These are phyloP conservation scores for Phanerochaete carnosa DNA, from an alignment of 768 basidiomycete species.

Conservation along the genomic window DNA sequence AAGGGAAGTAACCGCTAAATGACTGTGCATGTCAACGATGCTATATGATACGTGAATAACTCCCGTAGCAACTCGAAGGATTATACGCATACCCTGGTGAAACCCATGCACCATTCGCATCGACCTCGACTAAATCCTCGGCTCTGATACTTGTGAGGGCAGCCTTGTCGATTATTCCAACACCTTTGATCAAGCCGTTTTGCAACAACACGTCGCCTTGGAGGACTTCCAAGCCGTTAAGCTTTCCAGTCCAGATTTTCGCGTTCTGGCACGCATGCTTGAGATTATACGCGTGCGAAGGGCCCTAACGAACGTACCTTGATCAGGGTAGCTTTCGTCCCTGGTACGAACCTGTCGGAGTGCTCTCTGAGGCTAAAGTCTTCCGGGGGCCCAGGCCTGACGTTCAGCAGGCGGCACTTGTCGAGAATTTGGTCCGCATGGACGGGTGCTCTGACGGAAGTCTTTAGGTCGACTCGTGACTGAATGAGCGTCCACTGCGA, in stretches of 20 bases:
- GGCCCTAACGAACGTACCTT: slow-evolving; percentile 19
- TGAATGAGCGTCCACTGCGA: neutral
- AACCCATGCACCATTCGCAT: slow-evolving; percentile 71
- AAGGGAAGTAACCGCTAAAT: slow-evolving; percentile 36
- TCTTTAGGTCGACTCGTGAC: neutral
- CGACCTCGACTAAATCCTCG: slow-evolving; percentile 43
- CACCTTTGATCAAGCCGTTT: slow-evolving; percentile 58
- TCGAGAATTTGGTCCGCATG: slow-evolving; percentile 31
- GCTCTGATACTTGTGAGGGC: slow-evolving; percentile 15
- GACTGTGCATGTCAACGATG: slow-evolving; percentile 47
- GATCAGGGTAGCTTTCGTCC: slow-evolving; percentile 62
- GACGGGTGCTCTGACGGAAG: slow-evolving; percentile 13
- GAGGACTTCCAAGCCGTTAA: slow-evolving; percentile 66
- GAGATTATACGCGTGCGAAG: neutral
- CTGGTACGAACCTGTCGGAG: slow-evolving; percentile 66
- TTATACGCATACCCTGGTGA: slow-evolving; percentile 55
- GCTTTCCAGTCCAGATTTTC: slow-evolving; percentile 77
- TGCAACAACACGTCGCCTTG: slow-evolving; percentile 67
- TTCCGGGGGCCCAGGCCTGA: slow-evolving; percentile 39
- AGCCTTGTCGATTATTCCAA: slow-evolving; percentile 43
- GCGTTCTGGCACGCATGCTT: slow-evolving; percentile 43
- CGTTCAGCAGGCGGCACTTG: slow-evolving; percentile 41
- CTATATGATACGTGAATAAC: slow-evolving; percentile 2
- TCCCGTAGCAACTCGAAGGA: neutral
- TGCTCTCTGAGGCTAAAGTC: slow-evolving; percentile 46